Evolutionary conservation across 352 stramenopile genomes (phyloP).

Genomic region (Heterotrichella gracilis): DNA sequence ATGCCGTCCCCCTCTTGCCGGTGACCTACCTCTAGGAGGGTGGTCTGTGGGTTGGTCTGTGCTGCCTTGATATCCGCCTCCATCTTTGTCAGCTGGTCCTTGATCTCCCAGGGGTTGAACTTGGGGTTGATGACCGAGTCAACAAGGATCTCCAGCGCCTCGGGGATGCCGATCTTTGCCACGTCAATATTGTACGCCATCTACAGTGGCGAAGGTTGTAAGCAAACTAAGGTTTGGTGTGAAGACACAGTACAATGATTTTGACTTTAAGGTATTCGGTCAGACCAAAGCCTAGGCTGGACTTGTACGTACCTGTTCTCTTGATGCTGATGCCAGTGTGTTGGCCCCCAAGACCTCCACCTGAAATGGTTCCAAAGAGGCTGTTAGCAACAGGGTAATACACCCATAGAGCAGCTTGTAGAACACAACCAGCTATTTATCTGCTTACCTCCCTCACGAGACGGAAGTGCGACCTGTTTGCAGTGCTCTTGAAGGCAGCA

Average conservation of each 20-base stretch:
- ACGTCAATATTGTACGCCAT: no score
- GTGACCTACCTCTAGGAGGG: slow-evolving; percentile 31
- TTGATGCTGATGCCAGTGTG: slow-evolving; percentile 16
- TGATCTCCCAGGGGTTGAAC: slow-evolving; percentile 24
- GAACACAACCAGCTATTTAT: no score
- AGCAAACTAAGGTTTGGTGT: no score
- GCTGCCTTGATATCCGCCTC: slow-evolving; percentile 44
- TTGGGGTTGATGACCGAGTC: slow-evolving; percentile 42
- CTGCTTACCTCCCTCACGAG: slow-evolving; percentile 15
- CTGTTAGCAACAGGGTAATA: no score
- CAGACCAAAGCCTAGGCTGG: slow-evolving; percentile 50
- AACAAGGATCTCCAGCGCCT: slow-evolving; percentile 41
- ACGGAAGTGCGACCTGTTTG: slow-evolving; percentile 13
- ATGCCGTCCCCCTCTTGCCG: no score
- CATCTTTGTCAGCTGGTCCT: slow-evolving; percentile 32
- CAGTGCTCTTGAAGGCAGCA: slow-evolving; percentile 17
- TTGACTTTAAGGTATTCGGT: slow-evolving; percentile 43
- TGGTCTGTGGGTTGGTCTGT: slow-evolving; percentile 34
- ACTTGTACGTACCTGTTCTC: slow-evolving; percentile 58
- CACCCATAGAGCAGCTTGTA: no score
- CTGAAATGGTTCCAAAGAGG: no score
- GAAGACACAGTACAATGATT: no score
- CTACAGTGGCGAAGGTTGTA: no score
- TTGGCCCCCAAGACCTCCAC: slow-evolving; percentile 15
- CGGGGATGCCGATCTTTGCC: no score